These are phyloP conservation scores for Klebsormidium nitens DNA, from an alignment of 139 green algal genomes.

Conservation along the genomic window DNA sequence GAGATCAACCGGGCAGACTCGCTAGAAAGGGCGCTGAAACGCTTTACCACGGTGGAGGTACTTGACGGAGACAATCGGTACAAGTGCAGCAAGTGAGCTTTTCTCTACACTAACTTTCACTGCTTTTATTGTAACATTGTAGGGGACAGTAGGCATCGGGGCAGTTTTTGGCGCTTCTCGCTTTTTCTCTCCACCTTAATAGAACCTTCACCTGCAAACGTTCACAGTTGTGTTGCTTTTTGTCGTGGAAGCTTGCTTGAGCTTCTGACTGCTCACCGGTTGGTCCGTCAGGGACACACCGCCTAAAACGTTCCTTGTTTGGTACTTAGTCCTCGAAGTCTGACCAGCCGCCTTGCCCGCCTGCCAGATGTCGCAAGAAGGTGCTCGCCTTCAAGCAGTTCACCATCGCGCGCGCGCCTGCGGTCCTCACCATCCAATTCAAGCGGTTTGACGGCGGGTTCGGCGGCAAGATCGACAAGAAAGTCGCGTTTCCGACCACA, in stretches of 20 bases:
- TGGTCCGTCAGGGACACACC: no score
- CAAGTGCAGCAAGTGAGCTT: slow-evolving; percentile 45
- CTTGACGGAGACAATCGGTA: slow-evolving; percentile 46
- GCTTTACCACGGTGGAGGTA: slow-evolving; percentile 40
- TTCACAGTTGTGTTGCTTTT: no score
- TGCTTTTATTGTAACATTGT: no score
- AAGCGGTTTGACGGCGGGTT: slow-evolving; percentile 38
- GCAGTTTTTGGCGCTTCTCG: no score
- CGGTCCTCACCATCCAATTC: slow-evolving; percentile 41
- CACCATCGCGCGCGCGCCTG: slow-evolving; percentile 15
- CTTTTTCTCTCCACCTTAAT: no score
- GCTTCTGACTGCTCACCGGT: no score
- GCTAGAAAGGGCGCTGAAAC: slow-evolving; percentile 29
- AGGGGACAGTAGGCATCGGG: no score
- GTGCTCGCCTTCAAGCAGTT: slow-evolving; percentile 29
- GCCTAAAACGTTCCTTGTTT: no score
- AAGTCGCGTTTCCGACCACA: slow-evolving; percentile 64
- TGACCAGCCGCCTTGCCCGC: not conserved
- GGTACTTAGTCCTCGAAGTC: no score
- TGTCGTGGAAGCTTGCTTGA: no score
- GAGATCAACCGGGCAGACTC: slow-evolving; percentile 58
- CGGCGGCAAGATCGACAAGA: slow-evolving; percentile 75
- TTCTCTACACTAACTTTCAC: no score
- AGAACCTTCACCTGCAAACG: no score
- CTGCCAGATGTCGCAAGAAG: slow-evolving; percentile 23